phyloP scores from a whole-genome alignment of 108 stramenopile genomes.

The Discostella stelligeroides region DNA sequence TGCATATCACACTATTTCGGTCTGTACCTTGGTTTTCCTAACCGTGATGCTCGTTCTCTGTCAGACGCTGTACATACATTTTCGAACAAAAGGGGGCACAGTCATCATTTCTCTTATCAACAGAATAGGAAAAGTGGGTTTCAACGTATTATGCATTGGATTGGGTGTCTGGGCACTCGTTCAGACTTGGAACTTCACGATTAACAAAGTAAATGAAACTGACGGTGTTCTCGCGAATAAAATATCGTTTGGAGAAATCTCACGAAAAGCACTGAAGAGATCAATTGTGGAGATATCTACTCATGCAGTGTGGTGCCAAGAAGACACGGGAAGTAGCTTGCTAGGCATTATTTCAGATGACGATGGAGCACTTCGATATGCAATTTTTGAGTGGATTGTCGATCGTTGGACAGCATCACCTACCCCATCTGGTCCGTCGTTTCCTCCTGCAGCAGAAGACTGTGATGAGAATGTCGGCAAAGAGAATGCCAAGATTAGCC shows the following conservation, averaged over 20 bases:
- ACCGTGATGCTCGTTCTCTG: constrained; percentile 9
- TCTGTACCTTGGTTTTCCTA: constrained; percentile 14
- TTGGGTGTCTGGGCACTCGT: constrained; percentile 17
- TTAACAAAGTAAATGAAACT: not conserved
- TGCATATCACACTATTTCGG: constrained; percentile 27
- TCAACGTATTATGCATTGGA: constrained; percentile 16
- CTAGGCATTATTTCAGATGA: constrained; percentile 29
- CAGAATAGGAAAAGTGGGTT: constrained; percentile 15
- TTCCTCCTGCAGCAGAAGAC: not conserved
- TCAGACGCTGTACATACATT: constrained; percentile 9
- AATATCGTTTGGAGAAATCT: constrained; percentile 15
- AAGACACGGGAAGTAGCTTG: constrained; percentile 6
- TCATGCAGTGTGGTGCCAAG: constrained; percentile 31
- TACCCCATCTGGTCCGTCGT: constrained; percentile 1
- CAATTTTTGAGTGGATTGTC: constrained; percentile 39
- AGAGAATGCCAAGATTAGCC: not conserved
- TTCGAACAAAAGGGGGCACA: constrained; percentile 7
- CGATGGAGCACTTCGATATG: constrained; percentile 34
- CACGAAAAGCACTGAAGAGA: constrained; percentile 24
- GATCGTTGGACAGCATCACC: constrained; percentile 34
- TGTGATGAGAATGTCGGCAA: not conserved
- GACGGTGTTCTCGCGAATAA: not conserved
- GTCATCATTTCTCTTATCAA: constrained; percentile 6
- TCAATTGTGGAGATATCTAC: constrained; percentile 33
- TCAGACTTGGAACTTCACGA: constrained; percentile 8